Evolutionary conservation across 768 basidiomycete genomes (phyloP).

Genomic region (Arthromyces matolae): DNA sequence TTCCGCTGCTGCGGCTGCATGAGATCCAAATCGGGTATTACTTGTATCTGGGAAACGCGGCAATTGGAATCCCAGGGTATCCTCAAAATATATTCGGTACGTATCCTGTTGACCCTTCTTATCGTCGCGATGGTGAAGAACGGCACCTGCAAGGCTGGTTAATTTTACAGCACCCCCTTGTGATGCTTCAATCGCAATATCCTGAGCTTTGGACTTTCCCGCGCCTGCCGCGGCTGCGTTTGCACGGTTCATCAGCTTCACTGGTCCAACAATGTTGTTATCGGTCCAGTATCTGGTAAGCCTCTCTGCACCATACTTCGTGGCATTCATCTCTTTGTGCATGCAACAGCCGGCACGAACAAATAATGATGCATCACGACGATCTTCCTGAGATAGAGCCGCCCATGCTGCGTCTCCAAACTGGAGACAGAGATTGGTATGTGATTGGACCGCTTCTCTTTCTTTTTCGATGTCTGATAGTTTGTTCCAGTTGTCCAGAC

Average conservation of each 20-base stretch:
- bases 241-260: conserved; percentile 19
- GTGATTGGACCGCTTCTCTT: too few relatives aligned
- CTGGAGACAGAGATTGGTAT: too few relatives aligned
- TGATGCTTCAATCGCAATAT: conserved; percentile 17
- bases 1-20: conserved; percentile 24
- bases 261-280: conserved; percentile 11
- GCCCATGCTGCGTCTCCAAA: too few relatives aligned
- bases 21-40: conserved; percentile 32
- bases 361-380: conserved; percentile 19
- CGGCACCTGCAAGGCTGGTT: conserved; percentile 22
- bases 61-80: conserved; percentile 16
- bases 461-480: too few relatives aligned
- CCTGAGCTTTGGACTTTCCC: conserved; percentile 3
- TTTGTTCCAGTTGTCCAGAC: too few relatives aligned
- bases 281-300: conserved; percentile 21
- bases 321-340: too few relatives aligned
- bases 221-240: conserved; percentile 20
- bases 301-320: conserved; percentile 16
- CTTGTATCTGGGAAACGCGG: conserved; percentile 33
- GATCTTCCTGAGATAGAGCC: too few relatives aligned
- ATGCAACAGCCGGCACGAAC: conserved; percentile 23
- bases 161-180: conserved; percentile 23
- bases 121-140: conserved; percentile 32
- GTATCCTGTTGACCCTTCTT: conserved; percentile 33
- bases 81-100: conserved; percentile 20